A percentile compares a stretch with the other conserved stretches of the same genome.
These are phyloP conservation scores for Diaporthe australafricana DNA, from an alignment of 2,329 filamentous ascomycete genomes.

Conservation along the genomic window DNA sequence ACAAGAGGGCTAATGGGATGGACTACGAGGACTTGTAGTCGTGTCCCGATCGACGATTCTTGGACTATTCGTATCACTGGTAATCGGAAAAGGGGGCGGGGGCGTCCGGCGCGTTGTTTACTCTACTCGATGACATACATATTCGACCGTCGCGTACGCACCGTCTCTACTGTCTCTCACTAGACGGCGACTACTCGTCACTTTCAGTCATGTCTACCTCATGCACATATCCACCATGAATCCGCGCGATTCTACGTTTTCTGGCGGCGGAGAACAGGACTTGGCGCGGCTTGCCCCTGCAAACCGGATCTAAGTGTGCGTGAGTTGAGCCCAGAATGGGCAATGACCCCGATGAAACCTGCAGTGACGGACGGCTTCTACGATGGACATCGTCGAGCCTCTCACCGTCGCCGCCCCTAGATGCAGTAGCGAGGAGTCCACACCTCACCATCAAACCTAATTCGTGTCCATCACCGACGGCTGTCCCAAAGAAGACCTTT, in stretches of 20 bases:
- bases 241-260: not conserved
- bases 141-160: not conserved
- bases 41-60: not conserved
- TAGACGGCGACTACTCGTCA: not conserved
- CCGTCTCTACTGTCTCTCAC: not conserved
- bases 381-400: not conserved
- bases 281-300: not conserved
- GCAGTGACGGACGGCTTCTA: not conserved
- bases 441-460: slow-evolving; percentile 19
- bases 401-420: not conserved
- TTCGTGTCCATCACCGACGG: not conserved
- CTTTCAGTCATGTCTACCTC: not conserved
- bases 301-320: not conserved
- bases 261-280: not conserved
- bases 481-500: not conserved
- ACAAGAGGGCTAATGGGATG: slow-evolving; percentile 72
- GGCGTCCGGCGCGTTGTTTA: not conserved
- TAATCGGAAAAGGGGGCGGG: not conserved
- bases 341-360: not conserved
- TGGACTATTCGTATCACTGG: not conserved
- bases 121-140: not conserved
- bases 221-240: not conserved
- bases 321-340: not conserved
- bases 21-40: slow-evolving; percentile 47
- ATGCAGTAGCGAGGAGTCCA: not conserved